Evolutionary conservation across 768 basidiomycete genomes (phyloP).

Genomic region (Dacryopinax spathularia): DNA sequence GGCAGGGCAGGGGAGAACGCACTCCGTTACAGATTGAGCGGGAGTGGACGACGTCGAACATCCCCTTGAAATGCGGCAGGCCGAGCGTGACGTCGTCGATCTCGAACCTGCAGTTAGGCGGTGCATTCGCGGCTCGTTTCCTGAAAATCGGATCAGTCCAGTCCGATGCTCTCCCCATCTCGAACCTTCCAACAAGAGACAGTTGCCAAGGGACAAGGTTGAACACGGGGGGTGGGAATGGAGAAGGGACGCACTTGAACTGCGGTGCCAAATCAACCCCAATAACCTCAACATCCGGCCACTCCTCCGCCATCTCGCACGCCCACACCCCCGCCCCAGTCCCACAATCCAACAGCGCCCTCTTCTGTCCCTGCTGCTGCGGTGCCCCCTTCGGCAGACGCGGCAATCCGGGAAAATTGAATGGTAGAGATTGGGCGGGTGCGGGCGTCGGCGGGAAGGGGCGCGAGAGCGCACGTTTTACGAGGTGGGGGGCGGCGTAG

Average conservation of each 20-base stretch:
- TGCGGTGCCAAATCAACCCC: constrained; percentile 4
- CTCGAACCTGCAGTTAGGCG: constrained; percentile 7
- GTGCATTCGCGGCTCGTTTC: background rate
- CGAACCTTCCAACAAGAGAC: no score
- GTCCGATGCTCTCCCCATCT: no score
- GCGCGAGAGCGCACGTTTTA: background rate
- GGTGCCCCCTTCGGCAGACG: background rate
- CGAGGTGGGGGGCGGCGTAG: background rate
- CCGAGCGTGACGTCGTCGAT: constrained; percentile 6
- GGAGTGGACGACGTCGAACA: constrained; percentile 7
- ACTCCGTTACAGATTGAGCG: constrained; percentile 3
- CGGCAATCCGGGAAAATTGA: background rate
- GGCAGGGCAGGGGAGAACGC: background rate
- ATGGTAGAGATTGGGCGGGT: background rate
- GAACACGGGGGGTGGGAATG: no score
- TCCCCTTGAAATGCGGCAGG: background rate
- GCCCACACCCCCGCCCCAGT: background rate
- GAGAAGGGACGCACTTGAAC: background rate
- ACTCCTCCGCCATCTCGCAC: background rate
- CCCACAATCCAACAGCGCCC: background rate
- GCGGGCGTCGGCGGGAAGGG: background rate
- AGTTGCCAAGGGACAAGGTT: no score
- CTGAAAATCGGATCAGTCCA: no score
- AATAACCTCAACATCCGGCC: background rate
- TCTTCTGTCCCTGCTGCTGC: background rate